Evolutionary conservation across 805 yeast genomes (phyloP), one percentile per base, ranked within the genome.

Genomic region (Cyberlindnera amylophila): DNA sequence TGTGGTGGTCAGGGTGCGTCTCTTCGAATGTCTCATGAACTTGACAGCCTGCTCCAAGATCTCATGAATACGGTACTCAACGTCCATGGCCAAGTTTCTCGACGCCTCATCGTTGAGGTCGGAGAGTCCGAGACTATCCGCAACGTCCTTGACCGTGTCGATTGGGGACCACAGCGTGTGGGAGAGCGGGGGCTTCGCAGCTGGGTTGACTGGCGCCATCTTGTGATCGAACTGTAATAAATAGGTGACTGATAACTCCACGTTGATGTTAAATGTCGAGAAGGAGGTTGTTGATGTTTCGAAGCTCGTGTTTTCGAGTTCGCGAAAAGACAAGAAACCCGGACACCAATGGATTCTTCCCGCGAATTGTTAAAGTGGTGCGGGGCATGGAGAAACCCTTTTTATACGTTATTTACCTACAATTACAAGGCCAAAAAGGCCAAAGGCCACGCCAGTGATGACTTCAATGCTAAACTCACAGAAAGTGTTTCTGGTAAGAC

Each of bases 121-220:
- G 3, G 72, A 64, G 29, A 93, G 72, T 1, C 99, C 99, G 10
- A 93, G 69, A 3, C 88, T 77, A 59, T 93, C 99, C 0, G 97
- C 96, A 13, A 87, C 96, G 69, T 93, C 99, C 57, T 82, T 85
- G 23, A 95, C 96, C 0, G 99, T 93, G 62, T 93, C 98, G 46
- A 86, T 82, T 7, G 98, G 97, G 9, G 98, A 90, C 99, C 98
- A 91, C 46, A 93, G 72, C 1, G 97, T 86, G 63, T 88, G 95
- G 1, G 96, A 88, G 27, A 77, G 66, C 7, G 86, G 86, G 27
- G 79, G 66, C 41, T 49, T 45, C 23, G 35, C 30, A 11, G 35
- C 8, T 18, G 34, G 36, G 13, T 39, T 29, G 17, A 36, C 44
- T 10, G 38, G 16, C 3, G 47, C 31, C 50, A 47, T 47, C 5